phyloP scores from a whole-genome alignment of 2,329 filamentous ascomycete genomes.

The Fusarium subglutinans region DNA sequence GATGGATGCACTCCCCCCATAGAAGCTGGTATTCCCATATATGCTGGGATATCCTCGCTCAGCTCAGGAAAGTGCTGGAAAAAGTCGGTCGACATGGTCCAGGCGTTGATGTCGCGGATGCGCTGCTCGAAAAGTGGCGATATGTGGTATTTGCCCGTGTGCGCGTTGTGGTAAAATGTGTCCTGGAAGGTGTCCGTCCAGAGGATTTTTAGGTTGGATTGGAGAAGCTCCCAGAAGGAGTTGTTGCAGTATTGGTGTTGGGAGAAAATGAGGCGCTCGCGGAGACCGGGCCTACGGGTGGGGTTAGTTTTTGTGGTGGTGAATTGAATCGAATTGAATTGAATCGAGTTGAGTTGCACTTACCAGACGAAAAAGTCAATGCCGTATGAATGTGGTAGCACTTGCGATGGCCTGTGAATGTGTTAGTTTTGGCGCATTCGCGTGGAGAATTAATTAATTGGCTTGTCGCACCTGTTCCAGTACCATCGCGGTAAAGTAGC shows the following conservation, averaged over 20 bases:
- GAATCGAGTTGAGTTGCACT: not conserved
- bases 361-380: constrained; percentile 48
- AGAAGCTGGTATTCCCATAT: not conserved
- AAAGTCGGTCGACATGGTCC: constrained; percentile 44
- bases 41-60: constrained; percentile 44
- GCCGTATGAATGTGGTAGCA: constrained; percentile 42
- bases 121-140: constrained; percentile 39
- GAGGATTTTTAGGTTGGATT: constrained; percentile 32
- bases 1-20: not conserved
- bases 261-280: constrained; percentile 44
- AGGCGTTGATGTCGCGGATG: constrained; percentile 42
- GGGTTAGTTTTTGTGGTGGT: not conserved
- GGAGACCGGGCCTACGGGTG: constrained; percentile 39
- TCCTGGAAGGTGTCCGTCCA: constrained; percentile 43
- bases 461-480: constrained; percentile 34
- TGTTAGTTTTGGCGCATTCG: not conserved
- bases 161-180: constrained; percentile 37
- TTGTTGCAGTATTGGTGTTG: constrained; percentile 46
- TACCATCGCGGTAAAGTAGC: constrained; percentile 41
- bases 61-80: constrained; percentile 43
- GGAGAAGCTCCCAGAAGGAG: constrained; percentile 42
- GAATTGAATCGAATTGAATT: too few species aligned
- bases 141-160: constrained; percentile 39
- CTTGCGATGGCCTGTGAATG: constrained; percentile 39
- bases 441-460: accelerated